Evolutionary conservation across 805 yeast species (phyloP).

Genomic region (Yarrowia hollandica): DNA sequence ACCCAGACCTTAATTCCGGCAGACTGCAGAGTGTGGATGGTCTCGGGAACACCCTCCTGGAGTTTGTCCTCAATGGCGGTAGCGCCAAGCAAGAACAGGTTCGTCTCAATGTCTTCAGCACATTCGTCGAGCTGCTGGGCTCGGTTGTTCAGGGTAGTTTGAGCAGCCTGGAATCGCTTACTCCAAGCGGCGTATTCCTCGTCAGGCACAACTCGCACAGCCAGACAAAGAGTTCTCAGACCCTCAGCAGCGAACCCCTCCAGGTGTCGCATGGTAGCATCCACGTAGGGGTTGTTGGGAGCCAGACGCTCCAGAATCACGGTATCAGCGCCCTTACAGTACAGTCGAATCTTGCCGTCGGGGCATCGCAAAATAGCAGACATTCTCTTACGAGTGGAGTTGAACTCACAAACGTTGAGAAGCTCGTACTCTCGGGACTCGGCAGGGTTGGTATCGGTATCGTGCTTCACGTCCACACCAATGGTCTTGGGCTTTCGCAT

Average conservation of each 20-base stretch:
- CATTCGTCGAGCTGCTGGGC: constrained; percentile 76
- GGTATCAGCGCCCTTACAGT: constrained; percentile 97
- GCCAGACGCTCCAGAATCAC: constrained; percentile 85
- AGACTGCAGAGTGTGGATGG: constrained; percentile 89
- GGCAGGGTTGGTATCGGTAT: constrained; percentile 40
- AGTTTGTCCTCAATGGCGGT: constrained; percentile 98
- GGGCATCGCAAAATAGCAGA: constrained; percentile 92
- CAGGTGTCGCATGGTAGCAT: constrained; percentile 77
- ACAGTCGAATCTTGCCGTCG: constrained; percentile 83
- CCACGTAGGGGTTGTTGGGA: constrained; percentile 70
- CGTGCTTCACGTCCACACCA: constrained; percentile 52
- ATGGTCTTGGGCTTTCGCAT: constrained; percentile 85
- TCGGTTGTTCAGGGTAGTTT: constrained; percentile 77
- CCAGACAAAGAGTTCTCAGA: constrained; percentile 89
- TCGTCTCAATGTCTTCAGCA: constrained; percentile 83
- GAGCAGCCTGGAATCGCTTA: constrained; percentile 66
- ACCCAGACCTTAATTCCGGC: constrained; percentile 99
- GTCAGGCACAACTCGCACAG: constrained; percentile 75
- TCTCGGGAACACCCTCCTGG: constrained; percentile 98
- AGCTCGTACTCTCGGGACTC: constrained; percentile 66
- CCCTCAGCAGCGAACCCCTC: constrained; percentile 98
- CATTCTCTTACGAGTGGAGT: constrained; percentile 97
- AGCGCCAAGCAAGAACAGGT: constrained; percentile 83
- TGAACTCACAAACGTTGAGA: constrained; percentile 90
- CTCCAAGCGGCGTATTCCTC: constrained; percentile 77